Conservation (phyloP, 768 basidiomycete species). For the Tylopilus vinaceipallidus region DNA sequence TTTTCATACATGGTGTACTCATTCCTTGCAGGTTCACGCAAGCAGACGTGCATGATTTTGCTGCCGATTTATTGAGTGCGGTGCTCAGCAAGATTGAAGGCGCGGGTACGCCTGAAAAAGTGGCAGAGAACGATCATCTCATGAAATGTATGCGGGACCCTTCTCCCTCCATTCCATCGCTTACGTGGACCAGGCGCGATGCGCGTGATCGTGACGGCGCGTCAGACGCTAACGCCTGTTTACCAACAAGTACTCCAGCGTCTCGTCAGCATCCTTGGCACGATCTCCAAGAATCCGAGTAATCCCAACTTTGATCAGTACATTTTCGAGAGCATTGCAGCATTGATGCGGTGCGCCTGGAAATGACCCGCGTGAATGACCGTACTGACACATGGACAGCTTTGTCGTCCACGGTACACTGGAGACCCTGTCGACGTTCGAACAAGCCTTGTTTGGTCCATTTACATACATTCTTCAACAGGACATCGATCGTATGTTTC, state of each 20-base stretch:
- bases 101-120: conserved; percentile 81
- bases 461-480: conserved; percentile 87
- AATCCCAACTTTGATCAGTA: conserved; percentile 98
- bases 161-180: not conserved
- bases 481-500: conserved; percentile 78
- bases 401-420: conserved; percentile 78
- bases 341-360: conserved; percentile 70
- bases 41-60: conserved; percentile 81
- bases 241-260: conserved; percentile 66
- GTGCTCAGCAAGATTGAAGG: conserved; percentile 78
- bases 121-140: conserved; percentile 95
- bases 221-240: conserved; percentile 67
- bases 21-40: conserved; percentile 67
- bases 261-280: conserved; percentile 79
- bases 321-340: conserved; percentile 95
- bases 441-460: conserved; percentile 78
- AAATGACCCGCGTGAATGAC: not conserved
- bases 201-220: conserved; percentile 89
- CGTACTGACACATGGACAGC: conserved; percentile 39
- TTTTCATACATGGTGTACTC: not conserved
- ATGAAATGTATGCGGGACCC: conserved; percentile 78
- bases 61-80: conserved; percentile 66
- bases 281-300: conserved; percentile 93
- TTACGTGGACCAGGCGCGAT: conserved; percentile 65
- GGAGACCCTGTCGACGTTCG: conserved; percentile 68